Evolutionary conservation across 1,139 yeast species (phyloP).

Genomic region (Debaryomycetaceae sp.): DNA sequence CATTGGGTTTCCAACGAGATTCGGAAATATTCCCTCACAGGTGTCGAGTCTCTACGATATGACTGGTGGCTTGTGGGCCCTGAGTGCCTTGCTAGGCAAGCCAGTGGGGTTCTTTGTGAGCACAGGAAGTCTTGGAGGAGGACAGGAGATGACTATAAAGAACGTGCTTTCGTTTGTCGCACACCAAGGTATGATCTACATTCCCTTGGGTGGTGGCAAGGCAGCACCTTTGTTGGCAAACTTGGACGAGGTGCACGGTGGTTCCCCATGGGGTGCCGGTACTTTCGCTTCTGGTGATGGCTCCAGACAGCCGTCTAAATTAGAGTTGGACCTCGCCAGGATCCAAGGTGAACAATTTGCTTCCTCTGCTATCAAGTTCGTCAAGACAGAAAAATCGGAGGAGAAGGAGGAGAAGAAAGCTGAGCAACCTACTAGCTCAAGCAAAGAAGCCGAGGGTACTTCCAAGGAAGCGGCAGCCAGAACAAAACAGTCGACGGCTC

Average conservation of each 20-base stretch:
- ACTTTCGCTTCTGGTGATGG: conserved; percentile 48
- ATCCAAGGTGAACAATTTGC: conserved; percentile 44
- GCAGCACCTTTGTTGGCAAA: conserved; percentile 33
- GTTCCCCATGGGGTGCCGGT: conserved; percentile 53
- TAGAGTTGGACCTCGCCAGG: conserved; percentile 38
- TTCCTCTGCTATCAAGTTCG: conserved; percentile 26
- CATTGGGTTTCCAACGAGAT: conserved; percentile 53
- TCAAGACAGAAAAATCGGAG: conserved; percentile 4
- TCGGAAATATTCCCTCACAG: conserved; percentile 47
- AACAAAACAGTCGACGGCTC: conserved; percentile 18
- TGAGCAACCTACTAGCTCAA: conserved; percentile 2
- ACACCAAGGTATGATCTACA: conserved; percentile 51
- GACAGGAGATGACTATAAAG: conserved; percentile 44
- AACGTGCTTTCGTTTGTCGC: conserved; percentile 33
- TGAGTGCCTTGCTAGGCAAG: conserved; percentile 45
- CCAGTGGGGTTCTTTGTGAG: conserved; percentile 45
- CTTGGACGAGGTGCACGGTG: conserved; percentile 42
- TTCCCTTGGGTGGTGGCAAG: conserved; percentile 44
- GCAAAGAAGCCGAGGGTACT: conserved; percentile 3
- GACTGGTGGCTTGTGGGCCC: conserved; percentile 51
- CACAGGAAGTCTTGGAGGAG: conserved; percentile 47
- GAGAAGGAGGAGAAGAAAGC: conserved; percentile 8
- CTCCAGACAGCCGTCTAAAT: conserved; percentile 38
- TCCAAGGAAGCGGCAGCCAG: conserved; percentile 6
- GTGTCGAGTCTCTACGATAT: conserved; percentile 41